These are phyloP conservation scores for Rhynchospora pubera DNA, from an alignment of 176 grass and related monocot species.

Conservation along the genomic window DNA sequence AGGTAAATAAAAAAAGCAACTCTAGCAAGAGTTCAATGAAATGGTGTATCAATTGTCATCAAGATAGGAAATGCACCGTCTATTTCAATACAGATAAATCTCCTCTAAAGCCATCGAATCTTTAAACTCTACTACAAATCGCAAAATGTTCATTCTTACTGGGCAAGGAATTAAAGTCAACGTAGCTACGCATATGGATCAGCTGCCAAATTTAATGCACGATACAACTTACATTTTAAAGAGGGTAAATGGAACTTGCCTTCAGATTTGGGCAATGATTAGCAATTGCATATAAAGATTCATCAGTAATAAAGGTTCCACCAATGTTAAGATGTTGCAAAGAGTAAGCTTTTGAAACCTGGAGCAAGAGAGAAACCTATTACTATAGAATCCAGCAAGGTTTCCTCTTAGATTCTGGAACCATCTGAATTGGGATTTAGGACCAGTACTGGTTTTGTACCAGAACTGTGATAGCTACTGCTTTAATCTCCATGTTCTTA, in stretches of 20 bases:
- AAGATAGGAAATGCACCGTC: not conserved
- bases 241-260: constrained; percentile 27
- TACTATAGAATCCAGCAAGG: not conserved
- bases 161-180: not conserved
- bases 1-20: not conserved
- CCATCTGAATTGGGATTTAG: not conserved
- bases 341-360: constrained; percentile 82
- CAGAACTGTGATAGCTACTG: not conserved
- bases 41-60: not conserved
- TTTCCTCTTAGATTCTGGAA: not conserved
- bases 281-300: constrained; percentile 73
- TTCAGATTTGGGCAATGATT: constrained; percentile 55
- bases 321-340: constrained; percentile 77
- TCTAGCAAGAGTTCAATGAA: not conserved
- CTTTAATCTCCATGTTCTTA: not conserved
- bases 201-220: not conserved
- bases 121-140: not conserved
- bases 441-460: not conserved
- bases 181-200: not conserved
- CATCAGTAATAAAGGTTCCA: constrained; percentile 87
- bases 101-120: not conserved
- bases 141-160: not conserved
- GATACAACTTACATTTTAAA: not conserved
- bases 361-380: not conserved
- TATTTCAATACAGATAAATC: not conserved